Evolutionary conservation across 2,329 filamentous ascomycete species (phyloP), one percentile per base, ranked within the genome.

Genomic region (Septoria linicola): DNA sequence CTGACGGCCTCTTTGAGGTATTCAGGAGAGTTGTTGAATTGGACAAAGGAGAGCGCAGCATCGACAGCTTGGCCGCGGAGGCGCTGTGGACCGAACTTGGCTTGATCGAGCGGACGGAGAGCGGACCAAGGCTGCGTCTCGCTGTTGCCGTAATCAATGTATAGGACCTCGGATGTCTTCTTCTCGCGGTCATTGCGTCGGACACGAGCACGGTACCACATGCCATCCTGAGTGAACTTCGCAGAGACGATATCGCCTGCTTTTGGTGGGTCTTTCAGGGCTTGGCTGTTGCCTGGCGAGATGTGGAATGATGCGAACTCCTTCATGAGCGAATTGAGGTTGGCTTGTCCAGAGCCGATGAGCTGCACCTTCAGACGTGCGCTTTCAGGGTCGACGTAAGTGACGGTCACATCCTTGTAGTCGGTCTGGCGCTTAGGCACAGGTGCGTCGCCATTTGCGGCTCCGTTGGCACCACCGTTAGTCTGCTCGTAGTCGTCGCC

Each of bases 141-240:
- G 49, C 82, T 86, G 79, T 99, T 99, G 63, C 93, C 93, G 71
- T 95, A 99, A 75, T 99, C 93, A 57, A 99, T 83, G 73, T 96
- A 99, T 39, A 95, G 75, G 20, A 99, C 86, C 71, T 99, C 93
- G 19, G 90, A 86, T 63, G 88, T 83, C 79, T 93, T 89, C 65
- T 85, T 85, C 7, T 91, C 81, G 56, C 93, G 89, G 74, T 99
- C 93, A 72, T 97, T 96, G 68, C 91, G 84, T 56, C 91, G 86
- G 55, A 99, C 83, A 55, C 85, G 87, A 25, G 88, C 93, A 55
- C 93, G 88, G 76, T 99, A 99, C 92, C 92, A 99, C 62, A 93
- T 84, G 53, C 85, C 83, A 67, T 99, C 93, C 45, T 84, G 85
- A 5, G 84, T 87, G 76, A 97, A 99, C 68, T 88, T 87, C 64